Evolutionary conservation across 768 basidiomycete genomes (phyloP).

Genomic region (Lentinula sp.): DNA sequence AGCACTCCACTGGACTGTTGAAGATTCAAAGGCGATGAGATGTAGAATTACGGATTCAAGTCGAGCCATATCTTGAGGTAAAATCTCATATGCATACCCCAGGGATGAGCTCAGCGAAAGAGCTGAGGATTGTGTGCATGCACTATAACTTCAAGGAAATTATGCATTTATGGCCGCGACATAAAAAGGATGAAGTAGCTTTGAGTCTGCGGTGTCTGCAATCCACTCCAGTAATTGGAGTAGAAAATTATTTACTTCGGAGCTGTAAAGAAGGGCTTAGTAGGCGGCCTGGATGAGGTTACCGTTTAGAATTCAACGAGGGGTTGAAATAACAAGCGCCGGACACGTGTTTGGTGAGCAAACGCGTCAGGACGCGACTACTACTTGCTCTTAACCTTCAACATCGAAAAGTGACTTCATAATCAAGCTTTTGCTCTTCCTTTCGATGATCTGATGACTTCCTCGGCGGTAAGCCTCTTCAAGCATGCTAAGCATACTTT

Average conservation of each 20-base stretch:
- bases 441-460: background rate
- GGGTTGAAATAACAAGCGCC: background rate
- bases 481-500: background rate
- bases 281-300: too few relatives aligned
- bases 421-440: background rate
- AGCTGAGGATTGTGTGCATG: background rate
- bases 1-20: background rate
- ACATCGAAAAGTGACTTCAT: background rate
- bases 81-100: background rate
- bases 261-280: too few relatives aligned
- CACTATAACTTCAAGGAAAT: too few relatives aligned
- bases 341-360: background rate
- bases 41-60: background rate
- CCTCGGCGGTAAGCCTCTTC: background rate
- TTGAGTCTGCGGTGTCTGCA: too few relatives aligned
- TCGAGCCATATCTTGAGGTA: constrained; percentile 1
- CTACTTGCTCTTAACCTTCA: background rate
- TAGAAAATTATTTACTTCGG: too few relatives aligned
- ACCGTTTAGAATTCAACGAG: too few relatives aligned
- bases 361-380: background rate
- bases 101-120: constrained; percentile 3
- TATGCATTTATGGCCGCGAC: too few relatives aligned
- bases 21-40: background rate
- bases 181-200: too few relatives aligned
- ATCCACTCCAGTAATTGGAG: too few relatives aligned